Evolutionary conservation across 805 yeast species (phyloP).

Genomic region (Yarrowia hollandica): DNA sequence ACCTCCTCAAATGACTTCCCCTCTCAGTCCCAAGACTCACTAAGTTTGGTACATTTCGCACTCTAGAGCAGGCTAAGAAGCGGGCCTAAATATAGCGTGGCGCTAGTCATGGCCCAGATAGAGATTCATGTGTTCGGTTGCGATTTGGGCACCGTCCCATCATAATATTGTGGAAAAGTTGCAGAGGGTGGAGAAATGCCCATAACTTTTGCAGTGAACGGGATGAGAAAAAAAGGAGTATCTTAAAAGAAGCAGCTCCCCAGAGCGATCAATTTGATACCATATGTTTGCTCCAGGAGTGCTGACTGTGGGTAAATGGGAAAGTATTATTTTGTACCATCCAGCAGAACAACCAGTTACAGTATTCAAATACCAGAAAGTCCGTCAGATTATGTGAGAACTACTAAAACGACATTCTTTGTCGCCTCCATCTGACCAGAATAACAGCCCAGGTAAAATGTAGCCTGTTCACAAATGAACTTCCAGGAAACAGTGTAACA

Average conservation of each 20-base stretch:
- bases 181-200: background rate
- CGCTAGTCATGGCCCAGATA: constrained; percentile 2
- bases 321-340: background rate
- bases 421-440: no score
- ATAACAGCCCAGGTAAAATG: no score
- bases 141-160: background rate
- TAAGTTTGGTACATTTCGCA: constrained; percentile 13
- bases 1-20: background rate
- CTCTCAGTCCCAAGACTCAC: constrained; percentile 14
- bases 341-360: background rate
- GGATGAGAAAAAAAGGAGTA: background rate
- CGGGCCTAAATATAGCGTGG: constrained; percentile 1
- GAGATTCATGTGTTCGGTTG: background rate
- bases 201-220: background rate
- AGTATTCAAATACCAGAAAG: background rate
- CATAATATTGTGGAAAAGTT: background rate
- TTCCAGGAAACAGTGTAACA: no score
- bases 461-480: no score
- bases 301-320: background rate
- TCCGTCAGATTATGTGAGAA: no score
- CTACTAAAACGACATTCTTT: no score
- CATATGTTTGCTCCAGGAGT: background rate
- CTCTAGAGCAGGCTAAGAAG: constrained; percentile 19
- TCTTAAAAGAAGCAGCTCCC: background rate
- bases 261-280: background rate